Evolutionary conservation across 805 yeast genomes (phyloP).

Genomic region (Lipomyces starkeyi): DNA sequence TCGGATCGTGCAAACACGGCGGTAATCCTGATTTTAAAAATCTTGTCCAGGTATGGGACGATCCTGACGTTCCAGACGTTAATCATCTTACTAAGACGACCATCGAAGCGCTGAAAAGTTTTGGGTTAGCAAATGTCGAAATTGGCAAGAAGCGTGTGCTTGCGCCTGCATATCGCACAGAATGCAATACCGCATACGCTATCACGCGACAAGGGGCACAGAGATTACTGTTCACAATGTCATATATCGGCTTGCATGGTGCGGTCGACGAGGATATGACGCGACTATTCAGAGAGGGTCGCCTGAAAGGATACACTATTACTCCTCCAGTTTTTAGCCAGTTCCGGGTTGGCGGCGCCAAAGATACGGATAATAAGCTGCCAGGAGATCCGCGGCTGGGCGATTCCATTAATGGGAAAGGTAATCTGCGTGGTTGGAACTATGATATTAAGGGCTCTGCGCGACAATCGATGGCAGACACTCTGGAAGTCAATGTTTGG

Average conservation of each 20-base stretch:
- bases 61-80: conserved; percentile 24
- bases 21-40: conserved; percentile 18
- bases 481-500: not conserved
- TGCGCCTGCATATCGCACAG: conserved; percentile 24
- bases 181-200: conserved; percentile 24
- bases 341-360: conserved; percentile 25
- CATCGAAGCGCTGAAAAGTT: conserved; percentile 3
- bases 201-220: conserved; percentile 16
- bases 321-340: conserved; percentile 22
- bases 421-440: not conserved
- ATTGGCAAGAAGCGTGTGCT: conserved; percentile 21
- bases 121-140: conserved; percentile 17
- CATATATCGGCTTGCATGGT: conserved; percentile 6
- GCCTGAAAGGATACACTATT: conserved; percentile 21
- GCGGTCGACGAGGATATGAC: conserved; percentile 13
- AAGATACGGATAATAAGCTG: conserved; percentile 22
- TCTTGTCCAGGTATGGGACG: conserved; percentile 24
- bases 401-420: not conserved
- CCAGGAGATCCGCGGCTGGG: not conserved
- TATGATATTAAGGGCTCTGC: not conserved
- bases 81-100: conserved; percentile 8
- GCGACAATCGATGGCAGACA: not conserved
- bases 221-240: conserved; percentile 8
- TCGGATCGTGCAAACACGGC: conserved; percentile 24
- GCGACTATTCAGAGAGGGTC: conserved; percentile 13